Evolutionary conservation across 192 early-diverging fungal species (phyloP).

Genomic region (Backusella luteola): DNA sequence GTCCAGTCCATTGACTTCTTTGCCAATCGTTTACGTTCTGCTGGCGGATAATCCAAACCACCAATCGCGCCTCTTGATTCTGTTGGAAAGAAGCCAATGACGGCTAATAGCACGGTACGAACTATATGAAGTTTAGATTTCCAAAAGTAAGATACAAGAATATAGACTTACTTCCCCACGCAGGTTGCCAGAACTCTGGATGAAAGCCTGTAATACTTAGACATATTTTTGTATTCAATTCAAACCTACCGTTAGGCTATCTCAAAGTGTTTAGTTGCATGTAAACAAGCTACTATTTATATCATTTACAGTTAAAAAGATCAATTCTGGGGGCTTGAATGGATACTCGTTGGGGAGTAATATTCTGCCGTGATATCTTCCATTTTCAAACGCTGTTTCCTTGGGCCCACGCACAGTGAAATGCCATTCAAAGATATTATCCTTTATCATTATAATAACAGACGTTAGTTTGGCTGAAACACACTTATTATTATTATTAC

Average conservation of each 20-base stretch:
- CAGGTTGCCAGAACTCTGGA: conserved; percentile 94
- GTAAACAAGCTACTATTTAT: too few species aligned
- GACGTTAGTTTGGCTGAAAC: not conserved
- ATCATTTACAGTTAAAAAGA: conserved; percentile 66
- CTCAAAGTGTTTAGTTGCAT: not conserved
- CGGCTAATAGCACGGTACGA: conserved; percentile 82
- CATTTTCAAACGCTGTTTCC: conserved; percentile 83
- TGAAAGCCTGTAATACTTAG: conserved; percentile 92
- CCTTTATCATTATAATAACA: conserved; percentile 36
- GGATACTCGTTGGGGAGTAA: conserved; percentile 95
- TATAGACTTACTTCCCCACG: conserved; percentile 77
- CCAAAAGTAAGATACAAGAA: not conserved
- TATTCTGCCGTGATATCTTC: conserved; percentile 89
- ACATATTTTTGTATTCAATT: conserved; percentile 92
- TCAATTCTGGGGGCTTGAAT: conserved; percentile 83
- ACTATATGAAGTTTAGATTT: conserved; percentile 38
- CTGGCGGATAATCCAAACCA: conserved; percentile 67
- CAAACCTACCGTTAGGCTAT: conserved; percentile 83
- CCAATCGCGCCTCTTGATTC: conserved; percentile 80
- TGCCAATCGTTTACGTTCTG: conserved; percentile 63
- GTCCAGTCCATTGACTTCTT: conserved; percentile 42
- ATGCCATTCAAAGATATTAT: conserved; percentile 97
- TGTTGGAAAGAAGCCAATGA: conserved; percentile 91
- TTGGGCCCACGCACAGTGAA: conserved; percentile 90
- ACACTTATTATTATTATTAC: conserved; percentile 19